Conservation (phyloP, 1,284 basidiomycete genomes). For the Tylopilus sp. region DNA sequence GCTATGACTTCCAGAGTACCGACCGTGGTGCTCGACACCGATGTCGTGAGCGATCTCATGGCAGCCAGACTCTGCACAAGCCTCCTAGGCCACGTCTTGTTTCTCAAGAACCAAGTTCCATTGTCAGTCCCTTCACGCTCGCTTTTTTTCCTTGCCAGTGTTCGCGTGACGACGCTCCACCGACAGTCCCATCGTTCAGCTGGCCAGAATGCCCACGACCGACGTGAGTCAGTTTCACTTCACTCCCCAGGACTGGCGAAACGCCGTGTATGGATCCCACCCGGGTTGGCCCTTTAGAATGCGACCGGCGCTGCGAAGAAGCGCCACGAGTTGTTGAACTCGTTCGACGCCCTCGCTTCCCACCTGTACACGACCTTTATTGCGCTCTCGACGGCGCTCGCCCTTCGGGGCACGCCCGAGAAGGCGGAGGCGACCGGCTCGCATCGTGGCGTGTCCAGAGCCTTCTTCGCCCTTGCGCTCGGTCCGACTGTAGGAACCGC, state of each 20-base stretch:
- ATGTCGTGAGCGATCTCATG: conserved; percentile 50
- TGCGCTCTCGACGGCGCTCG: conserved; percentile 61
- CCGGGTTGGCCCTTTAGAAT: too few species aligned
- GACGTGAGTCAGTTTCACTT: conserved; percentile 20
- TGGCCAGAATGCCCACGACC: conserved; percentile 46
- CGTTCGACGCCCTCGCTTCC: conserved; percentile 67
- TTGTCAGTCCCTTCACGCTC: conserved; percentile 53
- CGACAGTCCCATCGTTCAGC: conserved; percentile 58
- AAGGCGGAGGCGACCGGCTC: neutral
- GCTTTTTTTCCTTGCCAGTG: neutral
- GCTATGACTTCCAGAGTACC: conserved; percentile 33
- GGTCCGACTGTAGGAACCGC: conserved; percentile 60
- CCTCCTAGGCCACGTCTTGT: conserved; percentile 63
- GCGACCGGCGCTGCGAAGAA: conserved; percentile 52
- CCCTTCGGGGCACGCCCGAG: conserved; percentile 27
- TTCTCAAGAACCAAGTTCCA: conserved; percentile 71
- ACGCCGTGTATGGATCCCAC: neutral
- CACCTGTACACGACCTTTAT: conserved; percentile 71
- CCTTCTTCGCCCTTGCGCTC: conserved; percentile 57
- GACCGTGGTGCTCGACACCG: conserved; percentile 46
- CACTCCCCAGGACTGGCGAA: neutral
- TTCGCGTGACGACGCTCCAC: neutral
- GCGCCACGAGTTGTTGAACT: conserved; percentile 53
- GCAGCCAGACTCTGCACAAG: conserved; percentile 58
- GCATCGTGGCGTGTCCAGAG: conserved; percentile 17